Evolutionary conservation across 768 basidiomycete genomes (phyloP), one percentile per base, ranked within the genome.

Genomic region (Dictyophora rubrovolvata): DNA sequence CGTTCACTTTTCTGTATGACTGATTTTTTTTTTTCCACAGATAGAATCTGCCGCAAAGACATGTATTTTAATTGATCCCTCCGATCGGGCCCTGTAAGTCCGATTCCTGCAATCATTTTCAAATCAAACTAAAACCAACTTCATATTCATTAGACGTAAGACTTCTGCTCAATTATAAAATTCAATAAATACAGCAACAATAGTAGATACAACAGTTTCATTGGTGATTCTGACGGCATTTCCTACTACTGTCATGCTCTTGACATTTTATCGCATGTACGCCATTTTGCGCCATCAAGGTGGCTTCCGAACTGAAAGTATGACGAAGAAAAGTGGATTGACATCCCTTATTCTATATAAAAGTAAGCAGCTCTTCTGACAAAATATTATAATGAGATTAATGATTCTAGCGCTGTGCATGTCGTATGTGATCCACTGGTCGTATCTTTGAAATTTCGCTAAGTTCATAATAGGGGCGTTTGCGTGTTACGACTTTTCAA

Each of bases 41-140:
- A 23, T 54, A 11, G 21, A 54, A 34, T 54, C 21, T 16, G 34
- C 28, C 16, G 34, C 14, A 5, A 23, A 20, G 21, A 4, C 21
- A 17, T 54, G 53, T 23, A 9, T 23, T 17, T 36, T 54, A 20
- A n/a, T 20, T 16, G 23, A 23, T 16, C 21, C 34, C 28, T 14
- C 53, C 5, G 53, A 54, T 54, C 18, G 53, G 18, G 53, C 53
- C 5, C 5, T 54, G 53, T 54, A 54, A 54, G 53, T 54, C 28
- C 4, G 12, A 42, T 42, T 42, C 5, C 4, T 51, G 20, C 50
- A 14, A 51, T 18, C 28, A 16, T 21, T 48, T 22, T 16, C 14
- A 18, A 34, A 12, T 6, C 2, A 34, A 51, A 51, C 28, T 12
- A 14, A 22, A 6, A 22, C 28, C 1, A 51, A 10, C 21, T 20